phyloP scores from a whole-genome alignment of 2,329 filamentous ascomycete species.

The Botrytis sinoallii region DNA sequence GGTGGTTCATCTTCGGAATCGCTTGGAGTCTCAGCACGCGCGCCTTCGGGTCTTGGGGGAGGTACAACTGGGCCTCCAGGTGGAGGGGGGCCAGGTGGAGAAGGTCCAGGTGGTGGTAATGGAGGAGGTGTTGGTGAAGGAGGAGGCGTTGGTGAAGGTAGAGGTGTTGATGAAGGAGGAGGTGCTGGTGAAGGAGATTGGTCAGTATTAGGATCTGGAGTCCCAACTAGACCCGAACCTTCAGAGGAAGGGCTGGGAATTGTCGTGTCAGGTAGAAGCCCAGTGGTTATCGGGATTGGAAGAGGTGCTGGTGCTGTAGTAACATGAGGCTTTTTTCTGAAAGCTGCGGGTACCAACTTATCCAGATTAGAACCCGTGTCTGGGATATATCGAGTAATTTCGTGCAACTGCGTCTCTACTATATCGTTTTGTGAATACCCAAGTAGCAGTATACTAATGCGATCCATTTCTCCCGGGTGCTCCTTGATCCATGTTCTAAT shows the following conservation, averaged over 20 bases:
- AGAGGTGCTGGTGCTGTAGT: not conserved
- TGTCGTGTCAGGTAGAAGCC: not conserved
- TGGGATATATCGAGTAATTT: not conserved
- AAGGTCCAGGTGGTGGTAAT: not conserved
- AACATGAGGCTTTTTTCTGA: not conserved
- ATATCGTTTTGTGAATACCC: not conserved
- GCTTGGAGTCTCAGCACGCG: not conserved
- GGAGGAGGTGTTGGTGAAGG: not conserved
- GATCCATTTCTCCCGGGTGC: not conserved
- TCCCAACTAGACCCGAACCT: not conserved
- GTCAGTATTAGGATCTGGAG: not conserved
- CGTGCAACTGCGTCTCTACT: not conserved
- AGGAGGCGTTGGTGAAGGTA: not conserved
- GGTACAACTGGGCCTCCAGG: not conserved
- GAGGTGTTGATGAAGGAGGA: constrained; percentile 1
- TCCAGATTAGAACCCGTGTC: not conserved
- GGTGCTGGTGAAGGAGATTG: not conserved
- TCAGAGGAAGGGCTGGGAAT: not conserved
- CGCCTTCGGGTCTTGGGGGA: not conserved
- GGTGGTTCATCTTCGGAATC: not conserved
- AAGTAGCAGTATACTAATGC: not conserved
- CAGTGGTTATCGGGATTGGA: not conserved
- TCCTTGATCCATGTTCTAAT: not conserved
- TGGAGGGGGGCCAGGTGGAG: not conserved
- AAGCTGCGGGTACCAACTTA: not conserved